Evolutionary conservation across 2,329 filamentous ascomycete genomes (phyloP), one percentile per base, ranked within the genome.

Genomic region (Penicillium griseofulvum): DNA sequence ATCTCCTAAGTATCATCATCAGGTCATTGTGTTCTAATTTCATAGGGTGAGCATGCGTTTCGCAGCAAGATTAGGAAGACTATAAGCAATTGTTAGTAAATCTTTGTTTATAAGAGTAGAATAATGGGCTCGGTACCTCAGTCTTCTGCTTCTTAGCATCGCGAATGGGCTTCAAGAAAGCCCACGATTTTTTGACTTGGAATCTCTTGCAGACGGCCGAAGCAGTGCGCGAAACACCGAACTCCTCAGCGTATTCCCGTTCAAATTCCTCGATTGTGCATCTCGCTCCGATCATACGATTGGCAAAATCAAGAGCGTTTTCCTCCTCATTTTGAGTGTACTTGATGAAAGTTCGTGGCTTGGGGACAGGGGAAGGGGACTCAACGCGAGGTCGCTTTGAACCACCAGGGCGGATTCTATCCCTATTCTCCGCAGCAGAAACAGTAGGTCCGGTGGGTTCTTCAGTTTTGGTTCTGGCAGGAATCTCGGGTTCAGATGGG

Each of bases 281-380:
- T 9, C 31, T 22, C 14, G 5, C 12, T 7, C 5, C 1, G 4
- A 47, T 11, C 9, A 47, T 33, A 5, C 1, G 5, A 3, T 14
- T 26, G 22, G 36, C 9, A 9, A 47, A 47, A 28, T 0, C 33
- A 8, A 22, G 31, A 1, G 22, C 44, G 1, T 28, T 10, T 5
- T 9, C 24, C 24, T 5, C 10, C 11, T 47, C 33, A 1, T 12
- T 2, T 5, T 8, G 31, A 26, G 44, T 17, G 22, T 37, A 47
- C 12, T n/a, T 26, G 3, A 0, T 4, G 6, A 0, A 2, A 1
- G 17, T 4, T 4, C 3, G 5, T 26, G 17, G 2, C 11, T 12
- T 26, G 22, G 22, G 22, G 4, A 22, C 26, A 28, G 17, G 5
- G 7, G 8, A 26, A 2, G 2, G 1, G 22, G 22, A 17, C 1